phyloP scores from a whole-genome alignment of 305 asterid genomes.

The Andrographis paniculata region DNA sequence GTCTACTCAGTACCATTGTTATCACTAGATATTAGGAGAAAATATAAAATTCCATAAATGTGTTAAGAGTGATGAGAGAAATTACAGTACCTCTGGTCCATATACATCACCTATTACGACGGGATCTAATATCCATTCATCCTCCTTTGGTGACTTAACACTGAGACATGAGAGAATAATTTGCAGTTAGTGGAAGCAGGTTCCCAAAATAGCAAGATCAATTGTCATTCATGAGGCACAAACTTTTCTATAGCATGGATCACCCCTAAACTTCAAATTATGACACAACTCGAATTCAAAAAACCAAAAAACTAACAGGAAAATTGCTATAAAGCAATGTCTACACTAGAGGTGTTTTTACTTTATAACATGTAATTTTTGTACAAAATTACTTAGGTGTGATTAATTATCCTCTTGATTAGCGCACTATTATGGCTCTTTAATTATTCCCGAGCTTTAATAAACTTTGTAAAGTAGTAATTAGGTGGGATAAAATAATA shows the following conservation, averaged over 20 bases:
- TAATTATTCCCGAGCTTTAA: too few relatives aligned
- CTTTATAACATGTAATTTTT: too few relatives aligned
- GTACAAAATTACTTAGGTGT: too few relatives aligned
- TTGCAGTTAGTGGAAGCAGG: slow-evolving; percentile 21
- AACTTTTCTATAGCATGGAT: not conserved
- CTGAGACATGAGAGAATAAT: slow-evolving; percentile 29
- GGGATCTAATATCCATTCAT: slow-evolving; percentile 90
- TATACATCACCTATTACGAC: slow-evolving; percentile 77
- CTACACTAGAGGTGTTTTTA: not conserved
- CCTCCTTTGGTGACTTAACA: slow-evolving; percentile 66
- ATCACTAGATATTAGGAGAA: slow-evolving; percentile 1
- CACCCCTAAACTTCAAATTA: not conserved
- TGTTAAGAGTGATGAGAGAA: slow-evolving; percentile 7
- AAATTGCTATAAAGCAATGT: not conserved
- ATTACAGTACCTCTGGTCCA: slow-evolving; percentile 68
- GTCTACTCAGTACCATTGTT: too few relatives aligned
- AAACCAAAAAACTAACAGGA: not conserved
- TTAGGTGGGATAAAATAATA: too few relatives aligned
- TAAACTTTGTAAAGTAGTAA: too few relatives aligned
- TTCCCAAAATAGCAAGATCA: slow-evolving; percentile 15
- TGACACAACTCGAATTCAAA: slow-evolving; percentile 12
- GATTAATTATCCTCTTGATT: too few relatives aligned
- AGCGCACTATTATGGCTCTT: too few relatives aligned
- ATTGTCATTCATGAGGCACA: not conserved
- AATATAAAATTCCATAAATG: not conserved